Evolutionary conservation across 2,329 filamentous ascomycete species (phyloP).

Genomic region (Macrophomina phaseolina): DNA sequence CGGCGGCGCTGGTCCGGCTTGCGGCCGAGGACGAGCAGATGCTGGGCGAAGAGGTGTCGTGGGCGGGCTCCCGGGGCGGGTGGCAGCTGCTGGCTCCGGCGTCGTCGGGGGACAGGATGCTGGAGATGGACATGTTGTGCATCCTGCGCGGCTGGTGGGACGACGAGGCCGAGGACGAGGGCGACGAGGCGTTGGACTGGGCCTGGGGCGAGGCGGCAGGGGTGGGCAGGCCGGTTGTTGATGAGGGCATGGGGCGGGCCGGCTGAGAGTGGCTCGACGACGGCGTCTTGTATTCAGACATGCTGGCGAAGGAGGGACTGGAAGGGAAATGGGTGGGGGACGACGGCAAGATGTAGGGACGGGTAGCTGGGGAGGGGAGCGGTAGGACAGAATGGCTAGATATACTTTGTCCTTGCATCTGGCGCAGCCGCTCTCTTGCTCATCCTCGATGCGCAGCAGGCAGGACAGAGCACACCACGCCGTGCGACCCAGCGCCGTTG

Average conservation of each 20-base stretch:
- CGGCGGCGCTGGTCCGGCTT: slow-evolving; percentile 3
- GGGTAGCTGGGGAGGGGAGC: slow-evolving; percentile 25
- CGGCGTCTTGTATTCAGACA: not conserved
- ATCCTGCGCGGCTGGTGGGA: slow-evolving; percentile 11
- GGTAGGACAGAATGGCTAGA: slow-evolving; percentile 25
- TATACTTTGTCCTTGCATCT: slow-evolving; percentile 28
- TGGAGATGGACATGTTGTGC: slow-evolving; percentile 28
- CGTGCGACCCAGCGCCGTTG: slow-evolving; percentile 23
- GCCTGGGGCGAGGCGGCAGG: slow-evolving; percentile 24
- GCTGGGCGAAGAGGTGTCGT: not conserved
- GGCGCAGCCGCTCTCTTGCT: slow-evolving; percentile 19
- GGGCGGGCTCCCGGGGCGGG: not conserved
- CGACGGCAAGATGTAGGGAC: slow-evolving; percentile 15
- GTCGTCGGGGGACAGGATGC: slow-evolving; percentile 23
- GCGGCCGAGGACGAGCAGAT: not conserved
- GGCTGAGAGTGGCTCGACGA: slow-evolving; percentile 19
- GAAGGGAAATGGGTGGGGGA: slow-evolving; percentile 11
- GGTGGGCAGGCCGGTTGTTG: slow-evolving; percentile 24
- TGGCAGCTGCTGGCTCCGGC: not conserved
- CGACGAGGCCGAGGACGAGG: slow-evolving; percentile 9
- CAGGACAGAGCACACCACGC: slow-evolving; percentile 24
- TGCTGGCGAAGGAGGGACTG: slow-evolving; percentile 9
- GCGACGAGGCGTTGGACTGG: not conserved
- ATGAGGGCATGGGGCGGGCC: not conserved
- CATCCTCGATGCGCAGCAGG: slow-evolving; percentile 17